These are phyloP conservation scores for Xerocomus amazonicus DNA, from an alignment of 1,284 basidiomycete genomes.

Conservation along the genomic window DNA sequence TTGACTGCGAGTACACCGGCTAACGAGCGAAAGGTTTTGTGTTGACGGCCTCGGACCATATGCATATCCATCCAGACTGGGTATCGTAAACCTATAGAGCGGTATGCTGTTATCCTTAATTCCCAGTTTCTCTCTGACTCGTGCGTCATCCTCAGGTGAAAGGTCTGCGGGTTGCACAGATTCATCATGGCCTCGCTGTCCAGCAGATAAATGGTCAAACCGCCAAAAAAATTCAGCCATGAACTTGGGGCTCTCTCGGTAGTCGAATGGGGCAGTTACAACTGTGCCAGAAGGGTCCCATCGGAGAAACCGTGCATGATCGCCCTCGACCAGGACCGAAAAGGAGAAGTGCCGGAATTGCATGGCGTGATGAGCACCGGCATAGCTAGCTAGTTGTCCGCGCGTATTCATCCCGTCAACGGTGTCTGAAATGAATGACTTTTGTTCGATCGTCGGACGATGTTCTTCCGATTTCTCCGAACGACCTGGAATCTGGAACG, in stretches of 20 bases:
- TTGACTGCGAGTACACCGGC: not conserved
- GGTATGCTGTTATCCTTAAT: not conserved
- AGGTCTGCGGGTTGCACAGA: not conserved
- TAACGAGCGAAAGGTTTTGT: not conserved
- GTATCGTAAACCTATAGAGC: conserved; percentile 2
- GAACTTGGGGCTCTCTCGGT: not conserved
- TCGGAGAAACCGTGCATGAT: conserved; percentile 20
- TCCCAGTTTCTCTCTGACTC: not conserved
- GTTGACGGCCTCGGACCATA: no score
- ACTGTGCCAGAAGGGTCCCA: conserved; percentile 23
- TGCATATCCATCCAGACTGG: not conserved
- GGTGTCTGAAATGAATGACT: not conserved
- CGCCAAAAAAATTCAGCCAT: conserved; percentile 19
- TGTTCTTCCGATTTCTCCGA: not conserved
- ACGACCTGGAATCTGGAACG: not conserved
- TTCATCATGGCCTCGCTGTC: conserved; percentile 6
- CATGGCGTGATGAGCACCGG: conserved; percentile 7
- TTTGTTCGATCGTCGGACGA: not conserved
- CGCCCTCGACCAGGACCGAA: conserved; percentile 9
- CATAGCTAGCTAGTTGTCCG: conserved; percentile 6
- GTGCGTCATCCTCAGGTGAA: not conserved
- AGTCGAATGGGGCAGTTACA: conserved; percentile 20
- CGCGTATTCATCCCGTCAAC: not conserved
- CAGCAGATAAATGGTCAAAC: conserved; percentile 4
- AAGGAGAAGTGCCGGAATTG: conserved; percentile 18